Conservation (phyloP, 2,329 filamentous ascomycete genomes). For the Pseudocercospora fuligena region DNA sequence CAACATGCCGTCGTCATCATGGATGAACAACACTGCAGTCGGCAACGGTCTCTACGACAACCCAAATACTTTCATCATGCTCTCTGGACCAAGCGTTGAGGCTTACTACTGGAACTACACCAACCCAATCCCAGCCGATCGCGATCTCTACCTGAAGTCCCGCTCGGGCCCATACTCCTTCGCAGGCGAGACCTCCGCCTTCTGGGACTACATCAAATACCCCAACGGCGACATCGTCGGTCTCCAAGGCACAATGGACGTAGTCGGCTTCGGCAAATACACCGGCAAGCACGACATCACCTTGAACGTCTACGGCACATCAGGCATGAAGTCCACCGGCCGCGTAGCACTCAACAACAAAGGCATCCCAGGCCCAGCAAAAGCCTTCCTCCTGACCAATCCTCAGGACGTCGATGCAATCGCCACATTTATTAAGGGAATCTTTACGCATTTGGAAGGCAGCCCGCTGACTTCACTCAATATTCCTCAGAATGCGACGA, state of each 20-base stretch:
- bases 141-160: slow-evolving; percentile 52
- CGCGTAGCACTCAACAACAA: slow-evolving; percentile 61
- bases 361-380: slow-evolving; percentile 59
- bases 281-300: slow-evolving; percentile 59
- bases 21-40: slow-evolving; percentile 57
- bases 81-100: slow-evolving; percentile 58
- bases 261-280: slow-evolving; percentile 53
- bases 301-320: slow-evolving; percentile 63
- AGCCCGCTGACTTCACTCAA: slow-evolving; percentile 55
- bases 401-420: slow-evolving; percentile 55
- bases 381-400: slow-evolving; percentile 57
- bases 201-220: slow-evolving; percentile 60
- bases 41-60: slow-evolving; percentile 61
- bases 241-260: slow-evolving; percentile 60
- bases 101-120: slow-evolving; percentile 57
- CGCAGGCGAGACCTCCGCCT: slow-evolving; percentile 58
- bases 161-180: slow-evolving; percentile 60
- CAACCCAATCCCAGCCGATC: slow-evolving; percentile 49
- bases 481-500: slow-evolving; percentile 51
- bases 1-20: slow-evolving; percentile 43
- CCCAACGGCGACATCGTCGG: slow-evolving; percentile 51
- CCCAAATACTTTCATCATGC: slow-evolving; percentile 48
- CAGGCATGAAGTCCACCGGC: slow-evolving; percentile 57
- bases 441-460: slow-evolving; percentile 54
- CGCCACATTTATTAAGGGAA: slow-evolving; percentile 55